phyloP scores from a whole-genome alignment of 108 stramenopile genomes.

The Asterionellopsis glacialis region DNA sequence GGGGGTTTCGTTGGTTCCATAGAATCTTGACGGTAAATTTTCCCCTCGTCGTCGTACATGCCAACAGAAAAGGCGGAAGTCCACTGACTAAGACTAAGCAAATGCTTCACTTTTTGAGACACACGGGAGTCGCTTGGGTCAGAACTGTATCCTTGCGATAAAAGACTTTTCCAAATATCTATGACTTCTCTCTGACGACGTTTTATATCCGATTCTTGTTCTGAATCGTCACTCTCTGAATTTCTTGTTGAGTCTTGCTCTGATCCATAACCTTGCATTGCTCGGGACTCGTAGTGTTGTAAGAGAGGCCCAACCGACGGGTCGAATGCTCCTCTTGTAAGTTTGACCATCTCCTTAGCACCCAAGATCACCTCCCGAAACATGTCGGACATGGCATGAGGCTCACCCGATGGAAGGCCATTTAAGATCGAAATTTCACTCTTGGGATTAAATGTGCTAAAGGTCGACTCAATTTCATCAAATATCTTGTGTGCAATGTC shows the following conservation, averaged over 20 bases:
- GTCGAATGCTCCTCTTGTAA: slow-evolving; percentile 39
- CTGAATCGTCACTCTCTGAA: slow-evolving; percentile 2
- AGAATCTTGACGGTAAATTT: too few species aligned
- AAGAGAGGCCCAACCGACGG: slow-evolving; percentile 30
- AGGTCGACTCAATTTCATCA: slow-evolving; percentile 23
- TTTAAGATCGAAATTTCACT: slow-evolving; percentile 37
- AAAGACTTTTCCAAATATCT: slow-evolving; percentile 20
- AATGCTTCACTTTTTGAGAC: slow-evolving; percentile 19
- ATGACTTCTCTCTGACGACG: slow-evolving; percentile 21
- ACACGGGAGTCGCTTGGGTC: slow-evolving; percentile 23
- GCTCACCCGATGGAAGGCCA: slow-evolving; percentile 11
- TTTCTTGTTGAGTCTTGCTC: slow-evolving; percentile 4
- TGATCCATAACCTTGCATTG: background rate
- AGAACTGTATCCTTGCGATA: slow-evolving; percentile 22
- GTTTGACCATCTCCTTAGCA: slow-evolving; percentile 26
- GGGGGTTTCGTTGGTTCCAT: too few species aligned
- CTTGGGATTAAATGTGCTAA: slow-evolving; percentile 25
- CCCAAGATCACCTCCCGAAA: slow-evolving; percentile 28
- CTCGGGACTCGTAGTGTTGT: slow-evolving; percentile 23
- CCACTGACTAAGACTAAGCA: slow-evolving; percentile 30
- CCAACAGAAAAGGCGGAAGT: slow-evolving; percentile 24
- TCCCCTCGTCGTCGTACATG: background rate
- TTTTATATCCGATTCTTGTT: slow-evolving; percentile 5
- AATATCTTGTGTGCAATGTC: slow-evolving; percentile 21
- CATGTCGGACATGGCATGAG: slow-evolving; percentile 20